Evolutionary conservation across 2,329 filamentous ascomycete species (phyloP).

Genomic region (Exophiala sp.): DNA sequence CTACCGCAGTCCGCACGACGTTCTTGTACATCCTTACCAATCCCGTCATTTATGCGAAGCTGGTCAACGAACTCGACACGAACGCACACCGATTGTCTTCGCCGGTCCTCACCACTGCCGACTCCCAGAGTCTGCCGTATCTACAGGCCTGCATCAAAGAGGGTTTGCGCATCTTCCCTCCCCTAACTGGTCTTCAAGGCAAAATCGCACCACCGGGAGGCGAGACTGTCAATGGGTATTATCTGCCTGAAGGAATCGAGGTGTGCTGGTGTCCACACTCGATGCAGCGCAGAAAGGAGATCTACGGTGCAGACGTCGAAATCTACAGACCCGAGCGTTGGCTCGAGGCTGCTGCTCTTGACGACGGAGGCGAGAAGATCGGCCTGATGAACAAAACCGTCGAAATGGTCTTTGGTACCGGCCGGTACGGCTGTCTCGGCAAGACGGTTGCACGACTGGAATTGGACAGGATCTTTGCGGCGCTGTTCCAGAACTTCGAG

Average conservation of each 20-base stretch:
- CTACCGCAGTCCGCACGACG: constrained; percentile 8
- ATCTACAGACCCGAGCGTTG: constrained; percentile 51
- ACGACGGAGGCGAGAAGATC: constrained; percentile 30
- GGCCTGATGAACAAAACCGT: constrained; percentile 40
- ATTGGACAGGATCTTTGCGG: constrained; percentile 48
- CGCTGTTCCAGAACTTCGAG: constrained; percentile 27
- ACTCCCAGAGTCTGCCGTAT: constrained; percentile 34
- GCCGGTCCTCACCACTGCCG: constrained; percentile 8
- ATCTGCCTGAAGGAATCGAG: constrained; percentile 46
- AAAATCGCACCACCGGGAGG: constrained; percentile 39
- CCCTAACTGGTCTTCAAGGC: constrained; percentile 39
- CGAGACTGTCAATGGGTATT: constrained; percentile 38
- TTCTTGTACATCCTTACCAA: constrained; percentile 9
- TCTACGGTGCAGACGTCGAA: constrained; percentile 40
- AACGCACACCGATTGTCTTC: constrained; percentile 37
- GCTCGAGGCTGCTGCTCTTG: constrained; percentile 37
- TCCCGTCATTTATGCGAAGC: constrained; percentile 11
- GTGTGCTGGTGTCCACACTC: constrained; percentile 45
- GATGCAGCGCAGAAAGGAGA: constrained; percentile 38
- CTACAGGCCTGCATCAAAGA: constrained; percentile 52
- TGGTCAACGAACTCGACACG: constrained; percentile 30
- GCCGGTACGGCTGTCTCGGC: constrained; percentile 47
- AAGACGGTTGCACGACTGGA: constrained; percentile 49
- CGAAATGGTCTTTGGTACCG: constrained; percentile 46
- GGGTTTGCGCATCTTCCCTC: constrained; percentile 47